Percentiles rank a stretch among this genome's conserved stretches.
phyloP scores from a whole-genome alignment of 2,329 filamentous ascomycete species.

The Aspergillus glaucus region DNA sequence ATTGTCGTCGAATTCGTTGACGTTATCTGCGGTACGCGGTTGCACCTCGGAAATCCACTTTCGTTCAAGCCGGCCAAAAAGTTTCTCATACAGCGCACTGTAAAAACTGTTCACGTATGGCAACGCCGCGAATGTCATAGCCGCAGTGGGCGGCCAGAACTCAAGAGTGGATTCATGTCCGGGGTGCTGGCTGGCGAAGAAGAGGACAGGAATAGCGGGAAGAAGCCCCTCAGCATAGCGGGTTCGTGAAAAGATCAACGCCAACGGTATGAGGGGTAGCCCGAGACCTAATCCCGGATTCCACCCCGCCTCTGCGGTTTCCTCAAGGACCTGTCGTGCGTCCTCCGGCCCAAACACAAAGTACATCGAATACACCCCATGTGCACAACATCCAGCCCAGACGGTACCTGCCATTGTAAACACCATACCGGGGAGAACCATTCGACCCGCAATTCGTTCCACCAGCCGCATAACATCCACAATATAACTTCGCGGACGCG shows the following conservation, averaged over 20 bases:
- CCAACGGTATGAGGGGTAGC: constrained; percentile 61
- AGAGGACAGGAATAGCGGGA: constrained; percentile 55
- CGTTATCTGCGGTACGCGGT: constrained; percentile 45
- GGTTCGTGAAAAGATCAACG: constrained; percentile 62
- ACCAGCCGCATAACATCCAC: constrained; percentile 60
- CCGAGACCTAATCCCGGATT: constrained; percentile 52
- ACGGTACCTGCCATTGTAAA: constrained; percentile 42
- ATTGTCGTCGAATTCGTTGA: constrained; percentile 26
- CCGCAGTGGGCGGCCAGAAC: constrained; percentile 61
- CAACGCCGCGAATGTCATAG: constrained; percentile 59
- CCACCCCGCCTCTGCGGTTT: constrained; percentile 31
- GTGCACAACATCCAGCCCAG: constrained; percentile 48
- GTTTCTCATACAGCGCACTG: constrained; percentile 54
- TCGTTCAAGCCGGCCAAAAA: constrained; percentile 53
- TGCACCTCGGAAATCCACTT: constrained; percentile 59
- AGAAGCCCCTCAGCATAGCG: constrained; percentile 57
- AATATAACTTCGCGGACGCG: constrained; percentile 66
- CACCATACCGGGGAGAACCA: constrained; percentile 61
- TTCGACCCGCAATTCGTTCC: constrained; percentile 50
- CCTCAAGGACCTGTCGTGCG: constrained; percentile 48
- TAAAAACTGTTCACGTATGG: constrained; percentile 62
- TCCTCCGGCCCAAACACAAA: constrained; percentile 61
- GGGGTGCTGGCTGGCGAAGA: constrained; percentile 45
- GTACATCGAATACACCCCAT: constrained; percentile 59
- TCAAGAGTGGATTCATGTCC: constrained; percentile 45